phyloP scores from a whole-genome alignment of 2,329 filamentous ascomycete species.

The Aspergillus viridinutans region DNA sequence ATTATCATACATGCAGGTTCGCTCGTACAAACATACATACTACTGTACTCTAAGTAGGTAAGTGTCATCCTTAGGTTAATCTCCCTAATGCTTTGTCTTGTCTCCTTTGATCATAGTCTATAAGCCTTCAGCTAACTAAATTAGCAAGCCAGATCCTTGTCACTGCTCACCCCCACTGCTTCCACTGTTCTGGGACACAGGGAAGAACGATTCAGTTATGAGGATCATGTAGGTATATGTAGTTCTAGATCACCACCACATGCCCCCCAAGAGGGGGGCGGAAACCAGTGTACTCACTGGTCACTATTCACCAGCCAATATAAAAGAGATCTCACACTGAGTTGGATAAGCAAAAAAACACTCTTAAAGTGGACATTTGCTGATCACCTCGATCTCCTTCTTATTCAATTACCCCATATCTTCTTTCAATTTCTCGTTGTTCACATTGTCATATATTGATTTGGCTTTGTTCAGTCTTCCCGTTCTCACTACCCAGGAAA shows the following conservation, averaged over 20 bases:
- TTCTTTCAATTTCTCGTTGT: not conserved
- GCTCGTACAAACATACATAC: slow-evolving; percentile 5
- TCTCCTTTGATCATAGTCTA: slow-evolving; percentile 3
- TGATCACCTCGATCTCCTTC: not conserved
- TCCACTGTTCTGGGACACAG: slow-evolving; percentile 23
- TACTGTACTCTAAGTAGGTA: not conserved
- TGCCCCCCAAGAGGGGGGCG: slow-evolving; percentile 1
- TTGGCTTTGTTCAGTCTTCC: not conserved
- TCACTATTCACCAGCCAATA: not conserved
- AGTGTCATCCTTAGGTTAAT: not conserved
- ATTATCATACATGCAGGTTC: not conserved
- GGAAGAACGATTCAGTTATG: slow-evolving; percentile 9
- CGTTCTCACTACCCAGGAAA: not conserved
- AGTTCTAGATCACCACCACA: slow-evolving; percentile 27
- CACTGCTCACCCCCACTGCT: slow-evolving; percentile 20
- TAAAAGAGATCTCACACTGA: not conserved
- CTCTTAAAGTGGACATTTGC: not conserved
- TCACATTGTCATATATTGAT: not conserved
- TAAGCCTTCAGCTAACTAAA: slow-evolving; percentile 13
- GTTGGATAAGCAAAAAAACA: not conserved
- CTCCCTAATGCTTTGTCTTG: not conserved
- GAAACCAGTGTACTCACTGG: not conserved
- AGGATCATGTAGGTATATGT: slow-evolving; percentile 19
- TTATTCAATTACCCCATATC: not conserved
- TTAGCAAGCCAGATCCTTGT: slow-evolving; percentile 19